A percentile compares a stretch with the other conserved stretches of the same genome.
These are phyloP conservation scores for Grammothele lineata DNA, from an alignment of 768 basidiomycete species.

Conservation along the genomic window DNA sequence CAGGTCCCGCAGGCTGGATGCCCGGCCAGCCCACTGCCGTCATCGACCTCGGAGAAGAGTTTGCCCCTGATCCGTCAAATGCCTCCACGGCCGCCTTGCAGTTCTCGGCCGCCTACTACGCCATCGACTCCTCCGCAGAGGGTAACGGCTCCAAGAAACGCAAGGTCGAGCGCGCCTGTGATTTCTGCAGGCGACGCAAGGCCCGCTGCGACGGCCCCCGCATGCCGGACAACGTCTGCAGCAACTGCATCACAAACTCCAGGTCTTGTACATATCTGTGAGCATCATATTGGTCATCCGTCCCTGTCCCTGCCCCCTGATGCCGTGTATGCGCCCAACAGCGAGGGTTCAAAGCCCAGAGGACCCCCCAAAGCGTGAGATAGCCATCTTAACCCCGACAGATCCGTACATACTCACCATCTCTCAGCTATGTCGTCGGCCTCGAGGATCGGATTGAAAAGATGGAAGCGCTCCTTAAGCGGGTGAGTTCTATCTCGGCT, in stretches of 20 bases:
- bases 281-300: constrained; percentile 15
- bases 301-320: neutral
- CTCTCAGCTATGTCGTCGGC: constrained; percentile 27
- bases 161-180: constrained; percentile 31
- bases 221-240: constrained; percentile 32
- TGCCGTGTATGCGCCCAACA: constrained; percentile 2
- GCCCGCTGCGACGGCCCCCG: constrained; percentile 31
- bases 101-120: constrained; percentile 16
- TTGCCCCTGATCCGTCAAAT: constrained; percentile 15
- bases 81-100: constrained; percentile 12
- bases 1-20: constrained; percentile 10
- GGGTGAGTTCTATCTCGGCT: constrained; percentile 25
- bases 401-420: neutral
- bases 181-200: constrained; percentile 30
- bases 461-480: constrained; percentile 32
- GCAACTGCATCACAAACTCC: constrained; percentile 31
- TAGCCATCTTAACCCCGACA: neutral
- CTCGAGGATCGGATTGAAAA: constrained; percentile 34
- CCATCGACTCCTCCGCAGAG: constrained; percentile 18
- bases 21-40: constrained; percentile 15
- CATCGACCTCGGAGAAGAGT: constrained; percentile 18
- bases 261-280: constrained; percentile 34
- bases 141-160: constrained; percentile 27
- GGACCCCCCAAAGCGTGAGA: constrained; percentile 38
- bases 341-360: constrained; percentile 34